Evolutionary conservation across 73 alveolate species (phyloP), one percentile per base, ranked within the genome.

Genomic region (Paramecium primaurelia): DNA sequence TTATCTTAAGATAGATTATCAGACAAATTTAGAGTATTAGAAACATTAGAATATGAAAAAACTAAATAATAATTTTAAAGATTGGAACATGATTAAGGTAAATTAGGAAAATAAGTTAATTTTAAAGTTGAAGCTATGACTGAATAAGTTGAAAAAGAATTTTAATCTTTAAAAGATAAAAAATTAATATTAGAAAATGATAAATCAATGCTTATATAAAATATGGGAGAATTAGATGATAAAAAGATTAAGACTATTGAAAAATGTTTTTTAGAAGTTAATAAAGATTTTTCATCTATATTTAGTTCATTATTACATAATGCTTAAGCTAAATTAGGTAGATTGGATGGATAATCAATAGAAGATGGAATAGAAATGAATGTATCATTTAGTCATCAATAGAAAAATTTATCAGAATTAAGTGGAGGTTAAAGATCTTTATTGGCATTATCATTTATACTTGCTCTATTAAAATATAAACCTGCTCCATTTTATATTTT

Each of bases 401-500:
- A 98, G 71, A 94, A 94, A 60, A 88, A 97, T 42, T 93, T 98
- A 26, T 89, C 98, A 37, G 98, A 96, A 90, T 93, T 98, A 58
- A 92, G 98, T 58, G 99, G 99, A 59, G 99, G 99, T 8, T 97
- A 98, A 93, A 95, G 99, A 92, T 96, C 99, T 58, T 94, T 98
- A 25, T 95, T 98, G 58, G 99, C 99, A 12, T 93, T 98, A n/a
- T 92, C 98, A 86, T 95, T 97, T 75, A 94, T 98, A 58, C 94
- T 98, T 22, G 98, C 99, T 25, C 95, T 98, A 2, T 80, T 59
- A 22, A 96, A 95, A 88, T 95, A 94, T 87, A 97, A 97, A 49
- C 99, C 99, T 44, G 99, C 99, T 44, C 99, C 99, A 32, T 92
- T 98, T 86, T 98, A 99, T 93, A 98, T 99, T 92, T 96, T 99